Base-by-base conservation (phyloP, 306 rosid species). In the Luffa aegyptiaca region DNA sequence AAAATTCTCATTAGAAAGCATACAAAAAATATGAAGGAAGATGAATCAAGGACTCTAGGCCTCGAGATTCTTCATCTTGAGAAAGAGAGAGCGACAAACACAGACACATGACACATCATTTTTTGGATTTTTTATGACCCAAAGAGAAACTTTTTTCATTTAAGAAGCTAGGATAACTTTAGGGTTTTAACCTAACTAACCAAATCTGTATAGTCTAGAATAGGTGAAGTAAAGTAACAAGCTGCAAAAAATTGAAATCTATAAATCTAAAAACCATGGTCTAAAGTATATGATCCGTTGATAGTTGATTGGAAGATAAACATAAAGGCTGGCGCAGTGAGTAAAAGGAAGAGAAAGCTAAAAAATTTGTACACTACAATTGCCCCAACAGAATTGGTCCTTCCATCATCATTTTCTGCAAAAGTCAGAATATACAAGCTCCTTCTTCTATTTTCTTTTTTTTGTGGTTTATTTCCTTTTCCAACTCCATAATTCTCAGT, bases 331-430 rank as follows among this genome's bases (percentile, higher is more conserved):
- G n/a, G 57, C 1, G 49, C 48, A 66, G 48, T 17, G 73, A 42
- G 26, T 66, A 37, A 66, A 66, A 9, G 39, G 41, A 44, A 46
- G 76, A 21, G 76, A 71, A 71, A 71, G 55, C 56, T 10, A 53
- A 51, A 51, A 53, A 51, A 16, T 52, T 52, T 75, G 79, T 75
- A 75, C 79, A 53, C 79, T 75, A 36, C 79, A 75, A 75, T 75
- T 75, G 64, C 79, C 64, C 64, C 64, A 73, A 26, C 31, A 14
- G 49, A 73, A 73, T 75, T 75, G 61, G 14, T 75, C 79, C 64
- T 48, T 53, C 64, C 18, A 75, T 35, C 64, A 75, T 51, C 17
- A 75, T 52, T 75, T 75, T 75, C 79, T 75, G 64, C 64, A 52
- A 75, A 75, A 75, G 64, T 75, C 79, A 75, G 79, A 75, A 52